These are phyloP conservation scores for Neurospora africana DNA, from an alignment of 495 filamentous ascomycete species.

Conservation along the genomic window DNA sequence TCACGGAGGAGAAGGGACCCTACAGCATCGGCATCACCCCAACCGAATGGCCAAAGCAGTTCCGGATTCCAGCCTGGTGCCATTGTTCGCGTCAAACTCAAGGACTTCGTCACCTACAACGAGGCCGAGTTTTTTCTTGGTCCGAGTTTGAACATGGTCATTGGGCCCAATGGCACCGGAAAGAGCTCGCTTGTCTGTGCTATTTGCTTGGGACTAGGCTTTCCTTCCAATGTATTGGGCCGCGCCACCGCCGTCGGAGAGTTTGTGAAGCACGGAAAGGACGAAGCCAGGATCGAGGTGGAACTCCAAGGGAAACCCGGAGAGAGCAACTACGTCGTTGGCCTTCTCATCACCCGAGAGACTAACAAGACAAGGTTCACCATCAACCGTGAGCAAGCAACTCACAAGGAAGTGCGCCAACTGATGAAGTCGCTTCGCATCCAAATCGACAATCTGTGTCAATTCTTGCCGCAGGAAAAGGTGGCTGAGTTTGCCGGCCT, in stretches of 20 bases:
- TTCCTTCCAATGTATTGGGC: conserved; percentile 70
- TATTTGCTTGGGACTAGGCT: conserved; percentile 89
- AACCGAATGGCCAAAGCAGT: conserved; percentile 1
- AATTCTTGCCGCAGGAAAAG: conserved; percentile 94
- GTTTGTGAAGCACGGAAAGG: conserved; percentile 84
- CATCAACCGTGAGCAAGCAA: conserved; percentile 50
- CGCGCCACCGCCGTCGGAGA: conserved; percentile 76
- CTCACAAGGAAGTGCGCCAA: conserved; percentile 48
- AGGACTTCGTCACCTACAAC: conserved; percentile 94
- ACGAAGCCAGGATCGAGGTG: conserved; percentile 75
- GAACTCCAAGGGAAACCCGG: conserved; percentile 56
- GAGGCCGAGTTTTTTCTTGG: conserved; percentile 81
- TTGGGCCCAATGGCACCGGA: conserved; percentile 94
- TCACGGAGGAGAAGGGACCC: not conserved
- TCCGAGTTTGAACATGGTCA: conserved; percentile 95
- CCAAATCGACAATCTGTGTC: conserved; percentile 95
- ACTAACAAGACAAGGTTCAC: conserved; percentile 63
- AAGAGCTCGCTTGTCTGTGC: conserved; percentile 98
- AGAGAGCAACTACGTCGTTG: conserved; percentile 59
- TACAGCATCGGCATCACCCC: conserved; percentile 1
- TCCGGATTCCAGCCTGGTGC: conserved; percentile 61
- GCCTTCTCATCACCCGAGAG: conserved; percentile 65
- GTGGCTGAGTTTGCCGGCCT: conserved; percentile 89
- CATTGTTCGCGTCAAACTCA: conserved; percentile 76
- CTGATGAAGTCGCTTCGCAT: conserved; percentile 64